Conservation (phyloP, 2,329 filamentous ascomycete genomes). For the Venturia oleaginea region DNA sequence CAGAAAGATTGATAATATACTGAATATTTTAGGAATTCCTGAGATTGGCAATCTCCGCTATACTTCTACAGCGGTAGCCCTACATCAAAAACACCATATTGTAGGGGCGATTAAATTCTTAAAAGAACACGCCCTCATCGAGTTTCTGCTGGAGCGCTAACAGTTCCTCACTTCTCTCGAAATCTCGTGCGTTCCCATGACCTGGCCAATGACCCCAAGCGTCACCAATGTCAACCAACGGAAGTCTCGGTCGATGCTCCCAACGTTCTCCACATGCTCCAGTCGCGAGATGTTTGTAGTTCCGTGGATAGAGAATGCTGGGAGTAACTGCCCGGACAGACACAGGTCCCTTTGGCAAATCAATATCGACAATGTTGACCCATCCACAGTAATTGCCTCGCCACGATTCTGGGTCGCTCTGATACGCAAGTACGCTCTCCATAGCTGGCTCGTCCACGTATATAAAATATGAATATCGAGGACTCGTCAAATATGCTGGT, state of each 20-base stretch:
- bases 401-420: neutral
- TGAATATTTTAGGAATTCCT: no score
- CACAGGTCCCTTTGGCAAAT: neutral
- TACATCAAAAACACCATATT: no score
- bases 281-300: neutral
- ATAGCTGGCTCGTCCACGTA: neutral
- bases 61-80: no score
- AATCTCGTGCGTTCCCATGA: neutral
- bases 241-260: neutral
- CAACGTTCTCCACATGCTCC: neutral
- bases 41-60: no score
- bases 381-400: conserved; percentile 5
- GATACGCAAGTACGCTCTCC: neutral
- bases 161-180: neutral
- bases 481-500: neutral
- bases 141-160: neutral
- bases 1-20: no score
- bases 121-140: no score
- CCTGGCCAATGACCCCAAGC: neutral
- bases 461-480: neutral
- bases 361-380: neutral
- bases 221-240: neutral
- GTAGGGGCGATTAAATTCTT: no score
- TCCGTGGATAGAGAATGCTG: neutral
- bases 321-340: neutral